Conservation (phyloP, 1,284 basidiomycete species). For the Volvariella surrecta region DNA sequence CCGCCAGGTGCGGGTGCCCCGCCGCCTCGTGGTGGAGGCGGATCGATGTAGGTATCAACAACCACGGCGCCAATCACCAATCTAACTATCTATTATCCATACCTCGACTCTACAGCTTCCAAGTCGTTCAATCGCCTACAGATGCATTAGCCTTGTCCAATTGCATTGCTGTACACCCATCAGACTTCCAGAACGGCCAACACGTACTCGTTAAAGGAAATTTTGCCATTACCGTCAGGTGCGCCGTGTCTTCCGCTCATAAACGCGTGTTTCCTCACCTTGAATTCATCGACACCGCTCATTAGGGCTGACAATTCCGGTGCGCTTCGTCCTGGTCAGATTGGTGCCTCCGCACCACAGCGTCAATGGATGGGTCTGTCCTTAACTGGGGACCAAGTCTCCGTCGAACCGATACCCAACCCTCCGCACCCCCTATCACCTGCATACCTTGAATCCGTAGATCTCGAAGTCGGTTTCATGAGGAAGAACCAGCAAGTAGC, state of each 20-base stretch:
- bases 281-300: background rate
- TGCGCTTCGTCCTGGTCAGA: conserved; percentile 48
- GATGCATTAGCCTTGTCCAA: conserved; percentile 74
- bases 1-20: conserved; percentile 21
- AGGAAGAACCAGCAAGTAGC: conserved; percentile 55
- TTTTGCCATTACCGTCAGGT: conserved; percentile 71
- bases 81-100: conserved; percentile 1
- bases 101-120: conserved; percentile 32
- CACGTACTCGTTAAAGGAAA: conserved; percentile 69
- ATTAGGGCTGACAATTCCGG: conserved; percentile 71
- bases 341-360: conserved; percentile 64
- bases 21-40: conserved; percentile 30
- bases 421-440: conserved; percentile 49
- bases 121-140: conserved; percentile 48
- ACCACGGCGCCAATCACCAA: background rate
- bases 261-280: background rate
- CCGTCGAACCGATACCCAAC: conserved; percentile 58
- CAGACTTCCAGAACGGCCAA: conserved; percentile 64
- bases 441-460: conserved; percentile 68
- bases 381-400: conserved; percentile 65
- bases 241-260: conserved; percentile 16
- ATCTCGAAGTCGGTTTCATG: conserved; percentile 75
- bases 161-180: conserved; percentile 70
- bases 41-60: conserved; percentile 7
- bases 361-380: conserved; percentile 87